Evolutionary conservation across 2,329 filamentous ascomycete species (phyloP), one percentile per base, ranked within the genome.

Genomic region (Chalara sp.): DNA sequence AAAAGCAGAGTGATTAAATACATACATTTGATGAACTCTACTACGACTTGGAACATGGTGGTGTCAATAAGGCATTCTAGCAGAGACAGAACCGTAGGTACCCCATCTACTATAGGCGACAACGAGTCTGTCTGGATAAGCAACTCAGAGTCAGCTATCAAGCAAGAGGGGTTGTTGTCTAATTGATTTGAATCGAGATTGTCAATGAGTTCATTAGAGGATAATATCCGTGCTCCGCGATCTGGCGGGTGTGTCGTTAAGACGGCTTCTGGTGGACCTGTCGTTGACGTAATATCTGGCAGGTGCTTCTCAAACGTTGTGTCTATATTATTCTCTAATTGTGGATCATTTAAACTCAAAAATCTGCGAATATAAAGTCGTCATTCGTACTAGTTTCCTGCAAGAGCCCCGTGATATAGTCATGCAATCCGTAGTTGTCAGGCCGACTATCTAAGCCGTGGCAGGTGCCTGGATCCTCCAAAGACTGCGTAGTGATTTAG

Each of bases 11-110:
- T 11, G 35, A 13, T 10, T 39, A 21, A 30, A 32, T 28, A 45
- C 43, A 45, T 45, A 45, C 43, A 45, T 2, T 45, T 45, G 6
- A 45, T 32, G 43, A 45, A 45, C 21, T 45, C 43, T 30, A 45
- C 12, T n/a, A 28, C 43, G 43, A 45, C 43, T 32, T 45, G 43
- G 31, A 45, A 45, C 43, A 45, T 45, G 6, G 4, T 32, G 6
- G 43, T 45, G 2, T 45, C 7, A 45, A 45, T 45, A 12, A 45
- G 13, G 6, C 43, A 28, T 7, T n/a, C 43, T n/a, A 45, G 43
- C 43, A 30, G 31, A 13, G 35, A 39, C 13, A 3, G 10, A 39
- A 39, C 35, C 10, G 13, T 39, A 39, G 35, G 35, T 11, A 39
- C 35, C 13, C 35, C 35, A 3, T 39, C 13, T 39, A 13, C 35